Conservation (phyloP, 2,329 filamentous ascomycete species). For the Hortaea werneckii region DNA sequence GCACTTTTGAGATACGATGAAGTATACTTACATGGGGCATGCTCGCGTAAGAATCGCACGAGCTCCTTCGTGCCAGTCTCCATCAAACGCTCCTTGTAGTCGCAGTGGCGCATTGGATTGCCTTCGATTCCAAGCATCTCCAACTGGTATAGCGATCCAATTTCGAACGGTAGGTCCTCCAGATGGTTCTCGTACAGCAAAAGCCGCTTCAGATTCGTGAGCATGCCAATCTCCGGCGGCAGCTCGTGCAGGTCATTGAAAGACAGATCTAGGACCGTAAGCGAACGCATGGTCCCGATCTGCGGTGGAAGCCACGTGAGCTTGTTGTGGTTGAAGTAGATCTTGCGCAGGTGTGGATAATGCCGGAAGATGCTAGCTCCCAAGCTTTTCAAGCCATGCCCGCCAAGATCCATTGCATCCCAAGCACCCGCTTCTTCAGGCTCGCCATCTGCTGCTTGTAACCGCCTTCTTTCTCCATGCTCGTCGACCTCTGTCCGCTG, state of each 20-base stretch:
- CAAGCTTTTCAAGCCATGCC: constrained; percentile 83
- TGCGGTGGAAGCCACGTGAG: constrained; percentile 66
- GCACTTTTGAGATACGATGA: background rate
- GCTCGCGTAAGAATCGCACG: constrained; percentile 72
- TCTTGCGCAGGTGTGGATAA: constrained; percentile 80
- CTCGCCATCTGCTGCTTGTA: constrained; percentile 34
- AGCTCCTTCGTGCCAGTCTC: constrained; percentile 80
- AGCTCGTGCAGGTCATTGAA: constrained; percentile 75
- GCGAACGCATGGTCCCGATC: constrained; percentile 71
- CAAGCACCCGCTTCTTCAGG: constrained; percentile 57
- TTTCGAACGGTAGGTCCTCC: constrained; percentile 67
- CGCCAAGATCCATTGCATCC: constrained; percentile 88
- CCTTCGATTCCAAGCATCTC: constrained; percentile 88
- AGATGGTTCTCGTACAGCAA: constrained; percentile 87
- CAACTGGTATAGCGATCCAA: constrained; percentile 80
- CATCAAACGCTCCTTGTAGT: constrained; percentile 70
- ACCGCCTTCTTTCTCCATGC: constrained; percentile 51
- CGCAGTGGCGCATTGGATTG: constrained; percentile 63
- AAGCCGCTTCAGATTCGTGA: constrained; percentile 78
- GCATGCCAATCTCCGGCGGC: constrained; percentile 91
- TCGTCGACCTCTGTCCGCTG: constrained; percentile 39
- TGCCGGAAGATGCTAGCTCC: constrained; percentile 65
- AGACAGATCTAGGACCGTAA: constrained; percentile 78
- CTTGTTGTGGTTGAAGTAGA: constrained; percentile 91
- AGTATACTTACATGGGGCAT: constrained; percentile 61